These are phyloP conservation scores for Chytridium lagenaria DNA, from an alignment of 371 early-diverging fungal species.

Conservation along the genomic window DNA sequence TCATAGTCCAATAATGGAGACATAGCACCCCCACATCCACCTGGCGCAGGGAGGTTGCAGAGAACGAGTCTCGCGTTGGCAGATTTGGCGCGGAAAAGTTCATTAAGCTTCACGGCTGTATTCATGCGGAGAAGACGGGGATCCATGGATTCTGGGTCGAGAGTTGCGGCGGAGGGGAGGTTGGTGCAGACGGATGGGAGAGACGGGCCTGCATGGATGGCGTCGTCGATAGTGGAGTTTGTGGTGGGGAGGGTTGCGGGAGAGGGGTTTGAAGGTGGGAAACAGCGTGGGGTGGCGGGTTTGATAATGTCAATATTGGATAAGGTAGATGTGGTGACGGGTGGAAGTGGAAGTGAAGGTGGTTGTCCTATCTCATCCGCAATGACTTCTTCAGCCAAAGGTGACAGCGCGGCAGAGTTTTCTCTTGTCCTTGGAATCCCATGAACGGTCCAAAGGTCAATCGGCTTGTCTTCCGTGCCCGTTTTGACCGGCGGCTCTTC, in stretches of 20 bases:
- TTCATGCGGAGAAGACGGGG: constrained; percentile 20
- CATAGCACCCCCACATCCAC: neutral
- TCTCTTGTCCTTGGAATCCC: constrained; percentile 17
- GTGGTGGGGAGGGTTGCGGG: neutral
- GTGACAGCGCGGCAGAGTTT: neutral
- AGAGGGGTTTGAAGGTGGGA: neutral
- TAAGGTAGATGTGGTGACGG: neutral
- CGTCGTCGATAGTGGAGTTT: neutral
- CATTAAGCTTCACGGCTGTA: constrained; percentile 35
- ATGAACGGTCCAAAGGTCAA: constrained; percentile 17
- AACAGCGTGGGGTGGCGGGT: neutral
- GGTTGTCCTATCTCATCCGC: neutral
- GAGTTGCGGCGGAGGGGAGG: neutral
- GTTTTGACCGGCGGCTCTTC: neutral
- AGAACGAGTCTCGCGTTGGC: constrained; percentile 30
- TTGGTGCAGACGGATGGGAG: neutral
- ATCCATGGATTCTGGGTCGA: neutral
- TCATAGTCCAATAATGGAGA: neutral
- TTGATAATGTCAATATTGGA: neutral
- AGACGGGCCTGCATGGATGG: neutral
- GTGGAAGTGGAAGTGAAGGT: neutral
- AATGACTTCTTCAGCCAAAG: too few species aligned
- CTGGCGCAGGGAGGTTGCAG: constrained; percentile 44
- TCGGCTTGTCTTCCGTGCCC: constrained; percentile 4
- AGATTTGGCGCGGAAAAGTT: constrained; percentile 32